These are phyloP conservation scores for Rhododendron molle DNA, from an alignment of 148 eudicot genomes.

Conservation along the genomic window DNA sequence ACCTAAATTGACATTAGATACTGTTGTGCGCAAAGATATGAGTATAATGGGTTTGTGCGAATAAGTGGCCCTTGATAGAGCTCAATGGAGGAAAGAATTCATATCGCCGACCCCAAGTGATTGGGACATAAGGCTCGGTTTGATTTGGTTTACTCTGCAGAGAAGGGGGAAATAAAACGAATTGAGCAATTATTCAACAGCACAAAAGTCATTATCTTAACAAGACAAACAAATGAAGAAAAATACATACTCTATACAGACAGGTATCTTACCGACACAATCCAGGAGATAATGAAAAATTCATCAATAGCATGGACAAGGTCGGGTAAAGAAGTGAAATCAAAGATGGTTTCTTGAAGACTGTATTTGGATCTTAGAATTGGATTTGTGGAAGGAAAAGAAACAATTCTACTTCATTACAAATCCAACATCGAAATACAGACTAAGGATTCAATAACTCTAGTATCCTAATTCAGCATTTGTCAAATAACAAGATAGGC, in stretches of 20 bases:
- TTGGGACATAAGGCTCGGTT: too few species aligned
- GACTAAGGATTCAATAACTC: neutral
- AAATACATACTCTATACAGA: neutral
- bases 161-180: neutral
- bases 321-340: neutral
- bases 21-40: too few species aligned
- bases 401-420: neutral
- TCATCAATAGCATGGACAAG: neutral
- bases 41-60: too few species aligned
- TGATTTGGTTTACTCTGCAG: too few species aligned
- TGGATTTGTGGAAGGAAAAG: neutral
- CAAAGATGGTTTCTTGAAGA: neutral
- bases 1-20: too few species aligned
- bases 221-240: neutral
- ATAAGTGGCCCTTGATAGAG: too few species aligned
- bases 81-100: too few species aligned
- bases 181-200: neutral
- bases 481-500: neutral
- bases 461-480: neutral
- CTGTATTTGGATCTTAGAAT: neutral
- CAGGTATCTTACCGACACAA: neutral
- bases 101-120: too few species aligned
- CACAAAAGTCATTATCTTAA: neutral
- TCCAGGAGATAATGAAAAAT: neutral
- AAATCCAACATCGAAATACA: neutral